phyloP scores from a whole-genome alignment of 495 filamentous ascomycete genomes.

The Aspergillus nanangensis region DNA sequence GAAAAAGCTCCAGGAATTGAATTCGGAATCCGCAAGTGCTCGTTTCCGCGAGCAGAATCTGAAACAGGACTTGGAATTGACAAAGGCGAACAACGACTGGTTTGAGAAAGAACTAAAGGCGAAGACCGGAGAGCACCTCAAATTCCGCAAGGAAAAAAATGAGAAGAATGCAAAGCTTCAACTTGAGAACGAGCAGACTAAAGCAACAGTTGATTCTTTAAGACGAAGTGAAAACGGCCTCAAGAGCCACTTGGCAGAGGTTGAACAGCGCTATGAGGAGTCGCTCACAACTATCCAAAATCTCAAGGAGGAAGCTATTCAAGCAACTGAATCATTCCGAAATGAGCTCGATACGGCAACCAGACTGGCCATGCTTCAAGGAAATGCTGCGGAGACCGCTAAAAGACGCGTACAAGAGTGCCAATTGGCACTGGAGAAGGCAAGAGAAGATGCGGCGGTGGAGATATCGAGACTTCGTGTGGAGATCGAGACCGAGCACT shows the following conservation, averaged over 20 bases:
- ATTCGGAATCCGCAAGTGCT: slow-evolving; percentile 67
- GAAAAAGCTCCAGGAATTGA: slow-evolving; percentile 73
- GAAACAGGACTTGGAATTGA: slow-evolving; percentile 81
- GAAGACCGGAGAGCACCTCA: slow-evolving; percentile 76
- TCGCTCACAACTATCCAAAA: slow-evolving; percentile 74
- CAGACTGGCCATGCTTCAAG: slow-evolving; percentile 79
- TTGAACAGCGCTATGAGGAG: slow-evolving; percentile 82
- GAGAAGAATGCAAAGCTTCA: slow-evolving; percentile 82
- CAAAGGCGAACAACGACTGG: slow-evolving; percentile 88
- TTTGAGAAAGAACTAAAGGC: slow-evolving; percentile 85
- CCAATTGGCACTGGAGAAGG: slow-evolving; percentile 67
- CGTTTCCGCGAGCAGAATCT: slow-evolving; percentile 85
- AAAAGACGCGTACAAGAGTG: slow-evolving; percentile 79
- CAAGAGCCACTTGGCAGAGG: slow-evolving; percentile 74
- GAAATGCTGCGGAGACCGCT: slow-evolving; percentile 75
- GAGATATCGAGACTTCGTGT: slow-evolving; percentile 74
- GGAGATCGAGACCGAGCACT: slow-evolving; percentile 75
- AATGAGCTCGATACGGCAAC: slow-evolving; percentile 75
- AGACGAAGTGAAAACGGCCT: slow-evolving; percentile 74
- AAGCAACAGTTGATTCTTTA: slow-evolving; percentile 67
- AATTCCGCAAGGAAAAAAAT: slow-evolving; percentile 92
- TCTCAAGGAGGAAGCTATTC: slow-evolving; percentile 74
- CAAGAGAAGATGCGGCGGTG: slow-evolving; percentile 74
- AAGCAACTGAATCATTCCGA: slow-evolving; percentile 73
- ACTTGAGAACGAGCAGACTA: slow-evolving; percentile 79